These are phyloP conservation scores for Neofusicoccum parvum DNA, from an alignment of 2,329 filamentous ascomycete species.

Conservation along the genomic window DNA sequence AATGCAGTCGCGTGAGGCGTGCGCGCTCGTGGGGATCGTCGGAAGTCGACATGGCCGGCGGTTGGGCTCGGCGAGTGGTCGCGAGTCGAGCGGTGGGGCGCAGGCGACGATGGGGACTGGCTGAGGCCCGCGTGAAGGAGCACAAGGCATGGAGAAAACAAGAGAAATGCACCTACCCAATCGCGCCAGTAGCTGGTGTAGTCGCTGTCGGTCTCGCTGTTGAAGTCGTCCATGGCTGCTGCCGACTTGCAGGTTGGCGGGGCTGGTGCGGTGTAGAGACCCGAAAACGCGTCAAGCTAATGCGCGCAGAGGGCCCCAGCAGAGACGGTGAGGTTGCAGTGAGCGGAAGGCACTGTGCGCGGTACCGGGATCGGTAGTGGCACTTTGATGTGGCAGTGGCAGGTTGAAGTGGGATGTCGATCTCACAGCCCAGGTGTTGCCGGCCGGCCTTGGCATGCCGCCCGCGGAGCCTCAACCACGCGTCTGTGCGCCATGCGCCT, in stretches of 20 bases:
- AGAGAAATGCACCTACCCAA: slow-evolving; percentile 71
- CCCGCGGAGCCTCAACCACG: slow-evolving; percentile 10
- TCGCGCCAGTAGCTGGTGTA: slow-evolving; percentile 99
- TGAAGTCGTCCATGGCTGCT: slow-evolving; percentile 86
- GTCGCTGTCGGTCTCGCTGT: slow-evolving; percentile 96
- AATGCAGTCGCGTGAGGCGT: not conserved
- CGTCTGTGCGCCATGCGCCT: not conserved
- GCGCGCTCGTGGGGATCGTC: not conserved
- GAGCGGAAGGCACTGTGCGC: slow-evolving; percentile 9
- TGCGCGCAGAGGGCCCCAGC: not conserved
- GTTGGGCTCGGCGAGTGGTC: not conserved
- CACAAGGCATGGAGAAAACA: not conserved
- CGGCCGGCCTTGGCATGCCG: slow-evolving; percentile 9
- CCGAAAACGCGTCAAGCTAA: slow-evolving; percentile 5
- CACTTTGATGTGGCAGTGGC: slow-evolving; percentile 16
- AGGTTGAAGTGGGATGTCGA: slow-evolving; percentile 20
- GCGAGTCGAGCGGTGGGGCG: slow-evolving; percentile 9
- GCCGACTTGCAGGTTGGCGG: not conserved
- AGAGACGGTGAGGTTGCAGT: not conserved
- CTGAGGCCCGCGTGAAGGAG: not conserved
- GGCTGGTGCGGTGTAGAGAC: not conserved
- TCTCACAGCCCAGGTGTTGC: slow-evolving; percentile 7
- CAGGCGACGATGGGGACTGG: not conserved
- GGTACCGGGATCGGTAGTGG: slow-evolving; percentile 5
- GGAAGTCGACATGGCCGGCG: slow-evolving; percentile 5